Base-by-base conservation (phyloP, 202 grass and related monocot species). In the Schoenoplectus triqueter region DNA sequence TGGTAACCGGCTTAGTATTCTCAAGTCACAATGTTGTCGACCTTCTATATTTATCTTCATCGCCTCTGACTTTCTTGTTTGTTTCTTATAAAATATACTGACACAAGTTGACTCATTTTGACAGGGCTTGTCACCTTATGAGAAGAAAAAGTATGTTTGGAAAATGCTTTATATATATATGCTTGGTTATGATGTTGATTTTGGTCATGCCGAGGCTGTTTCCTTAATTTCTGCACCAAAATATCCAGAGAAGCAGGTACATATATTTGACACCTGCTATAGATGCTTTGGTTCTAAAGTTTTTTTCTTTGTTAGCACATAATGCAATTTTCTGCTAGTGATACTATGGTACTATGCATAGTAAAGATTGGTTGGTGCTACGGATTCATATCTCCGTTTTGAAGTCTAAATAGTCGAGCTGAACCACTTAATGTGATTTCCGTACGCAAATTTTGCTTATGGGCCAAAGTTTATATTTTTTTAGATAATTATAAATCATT, bases 71-170 rank as follows among this genome's bases (percentile, higher is more conserved):
- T 21, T 18, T 77, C 3, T 56, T 39, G 50, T 56, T 57, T 77
- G 18, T 31, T 76, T 39, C 4, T 13, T 13, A 55, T 6, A 76
- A 60, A 42, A 42, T 78, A 61, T 78, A 61, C 75, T 78, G 75
- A 78, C 31, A 61, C 9, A 78, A 78, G 22, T 31, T 60, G 66
- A 87, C 89, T 57, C 64, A 89, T 13, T 90, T 56, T 92, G 81
- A 70, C 90, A 99, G 96, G 93, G 88, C 5, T 87, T 99, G 82
- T 92, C 96, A 21, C 93, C 87, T 80, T 95, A 99, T n/a, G 96
- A 99, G 86, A 99, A 99, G 91, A 99, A 99, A 90, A 99, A 99
- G 66, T 99, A 99, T 70, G 96, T 99, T 64, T 99, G 96, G 96
- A 99, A 99, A 90, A 99, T 96, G 96, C 96, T 99, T 88, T 99